phyloP scores from a whole-genome alignment of 441 rosid genomes.

The Francoa sonchifolia region DNA sequence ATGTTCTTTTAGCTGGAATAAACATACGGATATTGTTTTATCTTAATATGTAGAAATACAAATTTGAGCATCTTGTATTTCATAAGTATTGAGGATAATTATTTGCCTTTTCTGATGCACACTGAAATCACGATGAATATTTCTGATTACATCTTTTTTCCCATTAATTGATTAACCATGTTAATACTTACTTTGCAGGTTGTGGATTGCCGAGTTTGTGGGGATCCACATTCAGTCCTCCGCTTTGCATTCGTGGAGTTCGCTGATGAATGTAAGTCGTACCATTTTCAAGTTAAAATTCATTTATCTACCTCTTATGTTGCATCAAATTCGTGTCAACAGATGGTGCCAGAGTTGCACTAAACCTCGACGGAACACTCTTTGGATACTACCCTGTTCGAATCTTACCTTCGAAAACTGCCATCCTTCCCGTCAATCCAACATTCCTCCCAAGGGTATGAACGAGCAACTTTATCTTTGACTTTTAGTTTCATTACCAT shows the following conservation, averaged over 20 bases:
- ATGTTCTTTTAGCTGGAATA: too few relatives aligned
- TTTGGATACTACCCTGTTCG: slow-evolving; percentile 80
- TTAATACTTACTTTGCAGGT: slow-evolving; percentile 34
- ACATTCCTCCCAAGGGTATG: slow-evolving; percentile 86
- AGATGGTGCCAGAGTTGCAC: slow-evolving; percentile 63
- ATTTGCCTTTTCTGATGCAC: too few relatives aligned
- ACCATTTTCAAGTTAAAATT: neutral
- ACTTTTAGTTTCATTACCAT: neutral
- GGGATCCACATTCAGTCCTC: slow-evolving; percentile 92
- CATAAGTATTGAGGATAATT: too few relatives aligned
- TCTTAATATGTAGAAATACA: neutral
- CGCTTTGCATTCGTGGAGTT: slow-evolving; percentile 93
- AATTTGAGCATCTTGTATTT: slow-evolving; percentile 8
- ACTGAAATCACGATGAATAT: too few relatives aligned
- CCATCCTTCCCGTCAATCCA: slow-evolving; percentile 91
- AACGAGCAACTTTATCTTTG: slow-evolving; percentile 2
- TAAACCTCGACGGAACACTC: slow-evolving; percentile 65
- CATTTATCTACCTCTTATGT: neutral
- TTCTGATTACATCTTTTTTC: neutral
- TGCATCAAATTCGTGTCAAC: slow-evolving; percentile 9
- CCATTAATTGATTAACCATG: slow-evolving; percentile 6
- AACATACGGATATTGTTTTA: too few relatives aligned
- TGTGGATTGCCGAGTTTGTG: slow-evolving; percentile 93
- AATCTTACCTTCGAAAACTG: slow-evolving; percentile 90
- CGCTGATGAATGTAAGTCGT: slow-evolving; percentile 62